A percentile compares a stretch with the other conserved stretches of the same genome.
These are phyloP conservation scores for Suhomyces sp. DNA, from an alignment of 805 yeast genomes.

Conservation along the genomic window DNA sequence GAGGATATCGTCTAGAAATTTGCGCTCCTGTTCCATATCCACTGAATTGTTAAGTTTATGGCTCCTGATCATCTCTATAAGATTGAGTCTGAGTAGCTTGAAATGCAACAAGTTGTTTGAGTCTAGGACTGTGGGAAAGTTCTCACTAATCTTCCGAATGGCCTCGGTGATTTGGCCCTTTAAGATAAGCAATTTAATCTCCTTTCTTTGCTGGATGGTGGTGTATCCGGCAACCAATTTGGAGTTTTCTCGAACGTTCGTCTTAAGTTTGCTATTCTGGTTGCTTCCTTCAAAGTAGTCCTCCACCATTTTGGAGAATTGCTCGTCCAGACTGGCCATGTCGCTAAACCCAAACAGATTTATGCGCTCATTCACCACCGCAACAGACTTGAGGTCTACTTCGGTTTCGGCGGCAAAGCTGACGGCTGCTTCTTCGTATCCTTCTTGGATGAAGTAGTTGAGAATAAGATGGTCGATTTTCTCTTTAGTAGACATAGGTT, in stretches of 20 bases:
- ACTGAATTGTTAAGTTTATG: constrained; percentile 27
- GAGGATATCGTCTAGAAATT: constrained; percentile 53
- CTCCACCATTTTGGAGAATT: constrained; percentile 11
- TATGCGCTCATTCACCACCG: constrained; percentile 10
- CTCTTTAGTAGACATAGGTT: constrained; percentile 19
- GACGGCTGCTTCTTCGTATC: constrained; percentile 65
- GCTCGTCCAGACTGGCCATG: constrained; percentile 8
- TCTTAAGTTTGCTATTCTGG: neutral
- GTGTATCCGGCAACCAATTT: constrained; percentile 38
- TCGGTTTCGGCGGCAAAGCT: constrained; percentile 59
- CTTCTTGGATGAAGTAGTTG: constrained; percentile 75
- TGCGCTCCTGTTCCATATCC: constrained; percentile 30
- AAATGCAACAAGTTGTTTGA: constrained; percentile 65
- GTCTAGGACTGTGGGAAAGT: constrained; percentile 65
- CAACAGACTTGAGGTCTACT: constrained; percentile 15
- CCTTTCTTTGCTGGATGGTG: constrained; percentile 51
- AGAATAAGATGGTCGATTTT: constrained; percentile 55
- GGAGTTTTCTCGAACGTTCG: constrained; percentile 6
- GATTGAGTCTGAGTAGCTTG: constrained; percentile 63
- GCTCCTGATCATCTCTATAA: constrained; percentile 76
- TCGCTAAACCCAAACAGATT: constrained; percentile 1
- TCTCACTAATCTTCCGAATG: constrained; percentile 52
- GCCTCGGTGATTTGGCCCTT: constrained; percentile 61
- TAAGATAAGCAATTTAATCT: constrained; percentile 51
- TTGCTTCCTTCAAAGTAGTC: constrained; percentile 3